Conservation (phyloP, 2,329 filamentous ascomycete genomes). For the Fusarium beomiforme region DNA sequence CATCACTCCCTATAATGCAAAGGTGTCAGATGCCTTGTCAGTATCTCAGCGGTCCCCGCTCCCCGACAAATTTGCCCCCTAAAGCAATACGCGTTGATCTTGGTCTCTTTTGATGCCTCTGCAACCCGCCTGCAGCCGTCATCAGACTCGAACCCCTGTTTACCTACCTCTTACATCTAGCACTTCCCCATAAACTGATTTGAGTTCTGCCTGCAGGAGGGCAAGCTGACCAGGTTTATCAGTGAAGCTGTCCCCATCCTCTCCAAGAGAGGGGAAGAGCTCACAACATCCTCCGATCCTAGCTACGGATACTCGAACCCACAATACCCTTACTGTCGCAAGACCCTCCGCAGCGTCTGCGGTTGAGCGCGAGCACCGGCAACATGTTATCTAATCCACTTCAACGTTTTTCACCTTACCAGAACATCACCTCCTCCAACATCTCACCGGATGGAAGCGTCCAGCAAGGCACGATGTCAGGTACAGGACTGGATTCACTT, state of each 20-base stretch:
- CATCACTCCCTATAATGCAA: constrained; percentile 22
- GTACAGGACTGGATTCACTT: constrained; percentile 70
- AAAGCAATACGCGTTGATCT: constrained; percentile 36
- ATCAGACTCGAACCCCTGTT: constrained; percentile 38
- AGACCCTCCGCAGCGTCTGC: constrained; percentile 1
- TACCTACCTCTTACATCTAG: constrained; percentile 21
- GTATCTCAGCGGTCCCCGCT: constrained; percentile 33
- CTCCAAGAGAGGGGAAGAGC: constrained; percentile 30
- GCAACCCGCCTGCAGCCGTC: constrained; percentile 35
- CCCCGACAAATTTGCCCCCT: constrained; percentile 31
- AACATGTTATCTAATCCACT: constrained; percentile 72
- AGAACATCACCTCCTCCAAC: constrained; percentile 64
- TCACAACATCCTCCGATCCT: constrained; percentile 16
- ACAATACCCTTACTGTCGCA: neutral
- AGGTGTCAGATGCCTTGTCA: constrained; percentile 34
- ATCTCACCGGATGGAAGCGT: constrained; percentile 66
- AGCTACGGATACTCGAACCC: constrained; percentile 15
- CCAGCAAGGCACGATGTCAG: constrained; percentile 62
- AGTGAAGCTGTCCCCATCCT: constrained; percentile 32
- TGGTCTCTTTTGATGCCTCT: constrained; percentile 27
- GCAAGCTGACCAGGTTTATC: constrained; percentile 42
- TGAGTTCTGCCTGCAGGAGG: constrained; percentile 36
- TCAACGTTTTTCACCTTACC: constrained; percentile 70
- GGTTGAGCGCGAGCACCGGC: constrained; percentile 28
- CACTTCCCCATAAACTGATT: constrained; percentile 41